Percentiles rank a stretch among this genome's conserved stretches.
Conservation (phyloP, 1,139 yeast genomes). For the Pichia sp. region DNA sequence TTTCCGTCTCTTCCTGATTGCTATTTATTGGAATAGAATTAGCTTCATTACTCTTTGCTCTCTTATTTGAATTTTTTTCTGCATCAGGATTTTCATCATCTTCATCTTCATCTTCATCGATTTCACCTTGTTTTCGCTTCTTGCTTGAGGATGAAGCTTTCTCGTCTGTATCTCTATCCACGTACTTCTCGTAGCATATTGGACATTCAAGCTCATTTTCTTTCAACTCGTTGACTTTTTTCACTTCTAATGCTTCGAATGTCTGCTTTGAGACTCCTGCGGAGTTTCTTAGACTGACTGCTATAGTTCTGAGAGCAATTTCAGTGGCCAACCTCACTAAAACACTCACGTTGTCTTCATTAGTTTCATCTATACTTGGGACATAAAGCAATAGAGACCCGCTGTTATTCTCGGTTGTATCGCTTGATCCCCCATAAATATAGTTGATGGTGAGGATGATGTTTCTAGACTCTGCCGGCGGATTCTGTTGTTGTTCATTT, state of each 20-base stretch:
- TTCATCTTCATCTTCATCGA: conserved; percentile 12
- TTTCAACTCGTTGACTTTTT: conserved; percentile 31
- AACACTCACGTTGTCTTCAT: conserved; percentile 50
- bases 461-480: conserved; percentile 30
- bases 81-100: background rate
- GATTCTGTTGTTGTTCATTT: background rate
- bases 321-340: conserved; percentile 65
- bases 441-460: conserved; percentile 37
- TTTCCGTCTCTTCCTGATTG: background rate
- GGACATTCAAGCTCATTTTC: conserved; percentile 46
- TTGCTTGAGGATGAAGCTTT: conserved; percentile 13
- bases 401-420: conserved; percentile 10
- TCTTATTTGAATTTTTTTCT: conserved; percentile 2
- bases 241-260: conserved; percentile 43
- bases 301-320: conserved; percentile 60
- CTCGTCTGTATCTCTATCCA: conserved; percentile 21
- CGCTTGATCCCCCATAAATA: conserved; percentile 31
- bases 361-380: conserved; percentile 56
- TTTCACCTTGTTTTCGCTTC: conserved; percentile 16
- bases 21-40: conserved; percentile 10
- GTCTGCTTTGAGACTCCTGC: conserved; percentile 48
- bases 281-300: conserved; percentile 40
- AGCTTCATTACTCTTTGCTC: conserved; percentile 18
- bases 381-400: conserved; percentile 59
- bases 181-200: conserved; percentile 64